These are phyloP conservation scores for Hygrophila difformis DNA, from an alignment of 257 asterid genomes.

Conservation along the genomic window DNA sequence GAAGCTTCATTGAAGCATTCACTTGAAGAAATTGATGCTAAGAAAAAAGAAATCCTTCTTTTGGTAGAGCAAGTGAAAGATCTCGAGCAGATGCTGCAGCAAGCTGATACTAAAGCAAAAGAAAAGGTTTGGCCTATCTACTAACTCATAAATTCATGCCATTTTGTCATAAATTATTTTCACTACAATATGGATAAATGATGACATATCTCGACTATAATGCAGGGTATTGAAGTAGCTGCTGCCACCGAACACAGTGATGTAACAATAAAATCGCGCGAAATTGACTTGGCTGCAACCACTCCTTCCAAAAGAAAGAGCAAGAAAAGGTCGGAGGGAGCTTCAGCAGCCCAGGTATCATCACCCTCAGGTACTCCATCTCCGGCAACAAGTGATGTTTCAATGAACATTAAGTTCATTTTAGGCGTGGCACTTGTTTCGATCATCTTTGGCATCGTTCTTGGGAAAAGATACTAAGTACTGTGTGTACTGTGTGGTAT, in stretches of 20 bases:
- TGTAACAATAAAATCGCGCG: conserved; percentile 45
- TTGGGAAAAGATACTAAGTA: conserved; percentile 58
- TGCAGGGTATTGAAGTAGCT: conserved; percentile 34
- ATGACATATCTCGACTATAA: conserved; percentile 3
- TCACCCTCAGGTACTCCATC: conserved; percentile 34
- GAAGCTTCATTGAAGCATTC: conserved; percentile 48
- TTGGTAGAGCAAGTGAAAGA: conserved; percentile 53
- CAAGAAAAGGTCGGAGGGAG: conserved; percentile 50
- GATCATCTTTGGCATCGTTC: conserved; percentile 51
- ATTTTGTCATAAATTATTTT: too few species aligned
- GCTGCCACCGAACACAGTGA: conserved; percentile 27
- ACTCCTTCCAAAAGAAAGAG: conserved; percentile 58
- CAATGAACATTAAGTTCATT: conserved; percentile 38
- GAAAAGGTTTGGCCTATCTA: conserved; percentile 41
- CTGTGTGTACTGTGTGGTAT: too few species aligned
- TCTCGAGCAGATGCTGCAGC: conserved; percentile 47
- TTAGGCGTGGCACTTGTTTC: conserved; percentile 82
- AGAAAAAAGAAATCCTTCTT: conserved; percentile 45
- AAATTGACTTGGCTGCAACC: conserved; percentile 29
- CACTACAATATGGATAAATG: too few species aligned
- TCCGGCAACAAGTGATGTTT: conserved; percentile 26
- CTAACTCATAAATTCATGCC: too few species aligned
- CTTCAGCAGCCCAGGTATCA: conserved; percentile 32
- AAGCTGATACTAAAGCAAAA: conserved; percentile 55
- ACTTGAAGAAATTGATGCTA: conserved; percentile 45